phyloP scores from a whole-genome alignment of 179 eudicot species.

The Silene coronaria region DNA sequence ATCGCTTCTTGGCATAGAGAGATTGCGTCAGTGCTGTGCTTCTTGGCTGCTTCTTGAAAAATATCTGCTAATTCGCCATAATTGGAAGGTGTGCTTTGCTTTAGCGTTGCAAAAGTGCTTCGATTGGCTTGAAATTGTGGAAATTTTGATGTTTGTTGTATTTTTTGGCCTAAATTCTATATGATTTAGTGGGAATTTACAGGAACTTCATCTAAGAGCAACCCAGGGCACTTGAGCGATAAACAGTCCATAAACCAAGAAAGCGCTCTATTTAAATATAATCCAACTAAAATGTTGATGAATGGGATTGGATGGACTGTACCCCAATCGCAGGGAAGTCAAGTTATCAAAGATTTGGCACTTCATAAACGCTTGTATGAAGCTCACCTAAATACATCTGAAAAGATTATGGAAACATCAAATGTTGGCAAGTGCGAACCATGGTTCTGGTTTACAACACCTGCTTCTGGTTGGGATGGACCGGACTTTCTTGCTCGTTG shows the following conservation, averaged over 20 bases:
- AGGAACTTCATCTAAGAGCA: conserved; percentile 58
- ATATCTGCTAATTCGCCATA: conserved; percentile 58
- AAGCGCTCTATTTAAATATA: conserved; percentile 46
- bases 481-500: conserved; percentile 69
- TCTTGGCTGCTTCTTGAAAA: conserved; percentile 98
- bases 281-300: conserved; percentile 63
- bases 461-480: conserved; percentile 75
- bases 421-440: conserved; percentile 60
- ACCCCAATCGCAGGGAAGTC: conserved; percentile 71
- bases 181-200: conserved; percentile 74
- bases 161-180: conserved; percentile 30
- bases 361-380: conserved; percentile 43
- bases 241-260: conserved; percentile 35
- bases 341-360: conserved; percentile 38
- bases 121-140: conserved; percentile 8
- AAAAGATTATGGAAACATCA: conserved; percentile 32
- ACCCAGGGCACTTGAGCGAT: conserved; percentile 33
- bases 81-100: conserved; percentile 68
- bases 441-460: conserved; percentile 93
- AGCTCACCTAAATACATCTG: conserved; percentile 34
- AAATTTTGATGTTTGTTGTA: conserved; percentile 5
- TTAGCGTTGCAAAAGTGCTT: conserved; percentile 6
- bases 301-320: conserved; percentile 93
- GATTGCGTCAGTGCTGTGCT: conserved; percentile 84
- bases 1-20: conserved; percentile 92